Evolutionary conservation across 2,329 filamentous ascomycete species (phyloP).

Genomic region (Xylaria multiplex): DNA sequence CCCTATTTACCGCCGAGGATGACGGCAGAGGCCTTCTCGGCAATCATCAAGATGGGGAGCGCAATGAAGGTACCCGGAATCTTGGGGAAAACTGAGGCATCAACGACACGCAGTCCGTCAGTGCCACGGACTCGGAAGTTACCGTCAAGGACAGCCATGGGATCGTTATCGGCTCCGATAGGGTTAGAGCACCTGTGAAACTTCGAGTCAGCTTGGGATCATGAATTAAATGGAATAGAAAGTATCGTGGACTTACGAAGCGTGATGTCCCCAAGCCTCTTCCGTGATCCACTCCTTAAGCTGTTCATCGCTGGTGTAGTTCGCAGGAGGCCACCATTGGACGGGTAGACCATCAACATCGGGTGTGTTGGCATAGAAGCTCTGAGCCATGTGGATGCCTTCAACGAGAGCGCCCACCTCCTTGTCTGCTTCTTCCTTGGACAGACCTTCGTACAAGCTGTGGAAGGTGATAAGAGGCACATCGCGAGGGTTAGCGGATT

Average conservation of each 20-base stretch:
- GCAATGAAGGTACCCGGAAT: constrained; percentile 54
- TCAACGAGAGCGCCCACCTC: constrained; percentile 66
- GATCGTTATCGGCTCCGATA: constrained; percentile 56
- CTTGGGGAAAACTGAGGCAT: constrained; percentile 63
- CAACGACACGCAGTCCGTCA: constrained; percentile 62
- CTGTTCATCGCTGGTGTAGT: constrained; percentile 35
- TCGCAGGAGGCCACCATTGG: constrained; percentile 38
- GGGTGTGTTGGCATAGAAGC: constrained; percentile 55
- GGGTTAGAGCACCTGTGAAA: constrained; percentile 36
- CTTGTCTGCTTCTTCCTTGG: constrained; percentile 55
- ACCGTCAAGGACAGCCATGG: constrained; percentile 61
- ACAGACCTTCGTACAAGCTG: constrained; percentile 62
- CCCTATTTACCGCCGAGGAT: constrained; percentile 34
- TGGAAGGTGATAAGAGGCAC: constrained; percentile 70
- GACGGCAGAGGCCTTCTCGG: constrained; percentile 45
- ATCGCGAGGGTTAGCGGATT: constrained; percentile 70
- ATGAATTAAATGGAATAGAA: background rate
- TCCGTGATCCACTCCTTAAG: constrained; percentile 40
- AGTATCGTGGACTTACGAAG: constrained; percentile 32
- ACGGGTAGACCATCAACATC: constrained; percentile 52
- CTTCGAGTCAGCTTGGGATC: background rate
- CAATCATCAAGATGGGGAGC: constrained; percentile 41
- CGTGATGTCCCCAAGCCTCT: constrained; percentile 46
- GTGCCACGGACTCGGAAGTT: constrained; percentile 63
- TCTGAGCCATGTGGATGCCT: constrained; percentile 61